These are phyloP conservation scores for Phyllosticta citrichinensis DNA, from an alignment of 2,329 filamentous ascomycete species.

Conservation along the genomic window DNA sequence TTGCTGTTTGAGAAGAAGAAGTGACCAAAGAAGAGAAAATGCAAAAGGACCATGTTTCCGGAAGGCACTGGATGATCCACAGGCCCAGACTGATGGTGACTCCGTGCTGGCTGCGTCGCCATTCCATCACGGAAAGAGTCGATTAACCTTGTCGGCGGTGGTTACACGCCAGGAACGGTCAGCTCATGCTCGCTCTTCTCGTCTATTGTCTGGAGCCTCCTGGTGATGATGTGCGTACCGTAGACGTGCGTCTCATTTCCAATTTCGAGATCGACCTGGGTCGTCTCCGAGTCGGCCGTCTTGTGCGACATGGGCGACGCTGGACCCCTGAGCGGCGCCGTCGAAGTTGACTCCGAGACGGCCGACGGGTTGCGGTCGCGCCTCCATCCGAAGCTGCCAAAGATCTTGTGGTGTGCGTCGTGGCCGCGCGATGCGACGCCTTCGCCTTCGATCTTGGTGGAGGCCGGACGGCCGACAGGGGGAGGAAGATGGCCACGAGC, in stretches of 20 bases:
- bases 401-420: conserved; percentile 17
- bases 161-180: neutral
- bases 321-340: neutral
- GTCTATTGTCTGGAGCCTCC: neutral
- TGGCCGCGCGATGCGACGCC: conserved; percentile 12
- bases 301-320: neutral
- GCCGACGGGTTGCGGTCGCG: neutral
- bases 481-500: conserved; percentile 52
- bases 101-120: neutral
- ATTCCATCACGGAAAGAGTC: neutral
- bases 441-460: conserved; percentile 20
- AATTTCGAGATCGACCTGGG: neutral
- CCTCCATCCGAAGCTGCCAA: neutral
- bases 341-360: neutral
- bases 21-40: neutral
- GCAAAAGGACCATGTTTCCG: neutral
- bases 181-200: neutral
- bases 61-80: neutral
- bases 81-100: neutral
- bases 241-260: neutral
- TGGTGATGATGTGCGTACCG: neutral
- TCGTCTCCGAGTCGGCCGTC: neutral
- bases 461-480: conserved; percentile 57
- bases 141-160: neutral
- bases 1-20: neutral